phyloP scores from a whole-genome alignment of 2,329 filamentous ascomycete species.

The Botrytis paeoniae region DNA sequence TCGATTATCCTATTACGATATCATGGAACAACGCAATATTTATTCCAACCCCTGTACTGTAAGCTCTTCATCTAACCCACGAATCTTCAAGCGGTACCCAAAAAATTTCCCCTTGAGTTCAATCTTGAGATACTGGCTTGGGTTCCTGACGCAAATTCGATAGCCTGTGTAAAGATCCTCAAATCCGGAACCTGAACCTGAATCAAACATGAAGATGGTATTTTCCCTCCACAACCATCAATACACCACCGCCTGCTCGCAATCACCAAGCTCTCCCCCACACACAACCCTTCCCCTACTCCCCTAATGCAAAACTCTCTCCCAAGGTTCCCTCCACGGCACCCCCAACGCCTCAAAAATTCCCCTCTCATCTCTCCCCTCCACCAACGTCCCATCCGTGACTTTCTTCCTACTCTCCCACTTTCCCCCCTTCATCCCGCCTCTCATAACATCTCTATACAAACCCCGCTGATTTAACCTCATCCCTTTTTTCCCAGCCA shows the following conservation, averaged over 20 bases:
- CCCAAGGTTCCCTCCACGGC: constrained; percentile 75
- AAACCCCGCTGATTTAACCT: constrained; percentile 80
- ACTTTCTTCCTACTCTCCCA: constrained; percentile 53
- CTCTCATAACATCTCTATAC: constrained; percentile 67
- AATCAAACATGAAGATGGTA: background rate
- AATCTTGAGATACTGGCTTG: too few species aligned
- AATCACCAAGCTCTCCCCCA: too few species aligned
- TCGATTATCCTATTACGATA: background rate
- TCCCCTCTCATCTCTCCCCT: constrained; percentile 69
- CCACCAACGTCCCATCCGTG: constrained; percentile 67
- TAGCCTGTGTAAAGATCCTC: background rate
- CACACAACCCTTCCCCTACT: background rate
- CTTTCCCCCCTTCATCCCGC: constrained; percentile 46
- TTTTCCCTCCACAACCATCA: background rate
- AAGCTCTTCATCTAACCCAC: background rate
- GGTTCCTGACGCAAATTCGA: background rate
- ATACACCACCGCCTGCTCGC: background rate
- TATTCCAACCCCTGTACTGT: background rate
- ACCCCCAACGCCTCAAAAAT: constrained; percentile 83
- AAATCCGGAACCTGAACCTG: background rate
- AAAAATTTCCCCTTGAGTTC: too few species aligned
- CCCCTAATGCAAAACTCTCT: constrained; percentile 63
- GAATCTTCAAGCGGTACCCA: background rate
- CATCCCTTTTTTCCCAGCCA: constrained; percentile 80
- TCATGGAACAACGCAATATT: background rate